phyloP scores from a whole-genome alignment of 345 rosid species.

The Populus nigra region DNA sequence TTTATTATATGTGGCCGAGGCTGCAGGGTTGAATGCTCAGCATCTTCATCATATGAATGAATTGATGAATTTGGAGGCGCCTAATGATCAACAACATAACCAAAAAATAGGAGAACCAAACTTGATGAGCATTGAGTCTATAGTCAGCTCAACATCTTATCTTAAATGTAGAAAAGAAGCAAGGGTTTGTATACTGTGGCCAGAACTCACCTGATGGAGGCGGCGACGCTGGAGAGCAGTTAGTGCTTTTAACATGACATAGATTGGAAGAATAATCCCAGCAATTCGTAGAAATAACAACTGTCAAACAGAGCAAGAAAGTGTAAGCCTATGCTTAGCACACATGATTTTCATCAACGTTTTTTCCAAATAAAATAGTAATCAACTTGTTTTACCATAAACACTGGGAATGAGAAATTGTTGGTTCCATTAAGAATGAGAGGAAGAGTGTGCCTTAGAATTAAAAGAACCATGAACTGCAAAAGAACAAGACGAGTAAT shows the following conservation, averaged over 20 bases:
- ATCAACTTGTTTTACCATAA: conserved; percentile 37
- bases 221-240: conserved; percentile 47
- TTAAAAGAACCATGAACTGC: conserved; percentile 83
- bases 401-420: conserved; percentile 50
- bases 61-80: conserved; percentile 32
- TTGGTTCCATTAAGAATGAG: conserved; percentile 41
- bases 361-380: background rate
- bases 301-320: conserved; percentile 32
- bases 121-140: background rate
- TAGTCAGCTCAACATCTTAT: background rate
- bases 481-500: background rate
- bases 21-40: conserved; percentile 34
- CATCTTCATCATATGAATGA: conserved; percentile 57
- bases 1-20: conserved; percentile 27
- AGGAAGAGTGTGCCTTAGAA: conserved; percentile 75
- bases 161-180: background rate
- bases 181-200: background rate
- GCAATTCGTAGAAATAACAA: conserved; percentile 50
- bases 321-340: background rate
- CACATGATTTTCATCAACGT: background rate
- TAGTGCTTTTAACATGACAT: conserved; percentile 48
- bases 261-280: conserved; percentile 75
- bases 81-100: conserved; percentile 22
- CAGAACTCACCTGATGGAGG: conserved; percentile 37
- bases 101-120: background rate